Evolutionary conservation across 257 asterid genomes (phyloP).

Genomic region (Anisodus tanguticus): DNA sequence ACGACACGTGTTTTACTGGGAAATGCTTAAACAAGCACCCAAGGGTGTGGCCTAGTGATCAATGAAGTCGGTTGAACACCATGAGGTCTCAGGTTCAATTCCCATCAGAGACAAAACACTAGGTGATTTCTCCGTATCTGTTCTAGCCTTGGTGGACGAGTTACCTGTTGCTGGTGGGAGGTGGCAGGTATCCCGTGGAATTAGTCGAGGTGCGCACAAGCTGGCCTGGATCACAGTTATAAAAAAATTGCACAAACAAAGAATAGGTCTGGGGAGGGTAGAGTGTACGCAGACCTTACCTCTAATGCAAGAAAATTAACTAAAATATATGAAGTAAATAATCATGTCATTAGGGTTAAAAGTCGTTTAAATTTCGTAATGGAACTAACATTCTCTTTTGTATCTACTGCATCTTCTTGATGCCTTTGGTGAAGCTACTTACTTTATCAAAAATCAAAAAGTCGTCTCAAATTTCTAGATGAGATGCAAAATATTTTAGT

Average conservation of each 20-base stretch:
- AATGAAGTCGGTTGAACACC: too few relatives aligned
- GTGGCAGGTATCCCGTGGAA: too few relatives aligned
- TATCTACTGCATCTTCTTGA: constrained; percentile 14
- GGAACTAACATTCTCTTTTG: not conserved
- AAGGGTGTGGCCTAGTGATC: too few relatives aligned
- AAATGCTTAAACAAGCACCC: not conserved
- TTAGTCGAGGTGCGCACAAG: too few relatives aligned
- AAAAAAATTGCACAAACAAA: not conserved
- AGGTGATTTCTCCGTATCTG: too few relatives aligned
- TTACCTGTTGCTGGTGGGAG: too few relatives aligned
- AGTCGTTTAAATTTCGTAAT: not conserved
- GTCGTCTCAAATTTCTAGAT: not conserved
- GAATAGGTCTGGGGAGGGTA: not conserved
- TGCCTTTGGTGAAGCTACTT: not conserved
- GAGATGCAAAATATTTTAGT: not conserved
- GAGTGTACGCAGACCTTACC: too few relatives aligned
- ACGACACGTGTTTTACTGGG: not conserved
- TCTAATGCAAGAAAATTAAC: not conserved
- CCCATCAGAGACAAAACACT: too few relatives aligned
- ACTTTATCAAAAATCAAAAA: not conserved
- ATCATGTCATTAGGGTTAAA: constrained; percentile 2
- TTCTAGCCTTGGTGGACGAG: too few relatives aligned
- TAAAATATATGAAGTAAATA: not conserved
- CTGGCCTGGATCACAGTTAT: too few relatives aligned
- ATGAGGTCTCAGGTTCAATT: too few relatives aligned